Conservation (phyloP, 305 asterid genomes). For the Fraxinus latifolia region DNA sequence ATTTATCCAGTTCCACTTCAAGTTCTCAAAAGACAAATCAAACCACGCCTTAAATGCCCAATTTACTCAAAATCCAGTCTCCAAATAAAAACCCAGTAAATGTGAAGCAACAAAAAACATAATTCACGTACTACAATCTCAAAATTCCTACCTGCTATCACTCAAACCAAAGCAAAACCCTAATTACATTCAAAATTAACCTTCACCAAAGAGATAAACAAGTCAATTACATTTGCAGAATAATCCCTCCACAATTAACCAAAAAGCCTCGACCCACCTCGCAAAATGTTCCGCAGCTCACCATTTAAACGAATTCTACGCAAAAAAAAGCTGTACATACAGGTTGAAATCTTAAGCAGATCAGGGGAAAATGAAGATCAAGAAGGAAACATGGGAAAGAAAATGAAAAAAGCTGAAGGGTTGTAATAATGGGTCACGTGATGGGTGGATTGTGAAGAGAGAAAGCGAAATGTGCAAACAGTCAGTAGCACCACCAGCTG, state of each 20-base stretch:
- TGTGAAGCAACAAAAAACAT: constrained; percentile 25
- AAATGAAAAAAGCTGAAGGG: constrained; percentile 24
- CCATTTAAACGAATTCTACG: constrained; percentile 14
- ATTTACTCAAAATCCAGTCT: constrained; percentile 11
- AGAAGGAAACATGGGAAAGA: constrained; percentile 18
- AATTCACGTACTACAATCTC: constrained; percentile 23
- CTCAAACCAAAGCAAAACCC: constrained; percentile 8
- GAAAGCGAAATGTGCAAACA: constrained; percentile 63
- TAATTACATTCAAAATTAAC: constrained; percentile 25
- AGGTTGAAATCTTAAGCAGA: constrained; percentile 44
- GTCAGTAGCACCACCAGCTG: constrained; percentile 35
- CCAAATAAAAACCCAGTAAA: constrained; percentile 27
- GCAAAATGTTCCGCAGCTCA: constrained; percentile 14
- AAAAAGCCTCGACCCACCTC: not conserved
- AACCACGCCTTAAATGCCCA: constrained; percentile 22
- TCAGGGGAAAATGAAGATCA: constrained; percentile 40
- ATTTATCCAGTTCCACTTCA: constrained; percentile 12
- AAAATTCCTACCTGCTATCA: not conserved
- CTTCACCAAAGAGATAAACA: constrained; percentile 23
- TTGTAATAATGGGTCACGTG: constrained; percentile 56
- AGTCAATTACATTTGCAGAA: constrained; percentile 24
- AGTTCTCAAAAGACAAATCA: constrained; percentile 24
- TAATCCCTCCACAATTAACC: constrained; percentile 26
- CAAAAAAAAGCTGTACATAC: not conserved
- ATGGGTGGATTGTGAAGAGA: constrained; percentile 63